Evolutionary conservation across 805 yeast genomes (phyloP), one percentile per base, ranked within the genome.

Genomic region (Saturnispora gosingensis): DNA sequence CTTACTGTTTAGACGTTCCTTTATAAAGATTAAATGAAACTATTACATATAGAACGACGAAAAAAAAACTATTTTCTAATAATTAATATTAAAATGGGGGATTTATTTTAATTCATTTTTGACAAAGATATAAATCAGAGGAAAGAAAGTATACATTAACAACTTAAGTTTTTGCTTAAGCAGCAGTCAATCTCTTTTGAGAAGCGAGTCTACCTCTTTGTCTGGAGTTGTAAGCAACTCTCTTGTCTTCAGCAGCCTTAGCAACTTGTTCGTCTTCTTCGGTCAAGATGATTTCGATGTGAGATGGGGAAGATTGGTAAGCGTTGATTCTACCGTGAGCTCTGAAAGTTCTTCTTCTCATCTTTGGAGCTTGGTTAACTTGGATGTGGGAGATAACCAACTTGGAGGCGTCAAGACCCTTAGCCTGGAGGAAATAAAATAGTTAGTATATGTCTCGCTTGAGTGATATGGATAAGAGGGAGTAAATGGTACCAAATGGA

Each of bases 291-390:
- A 93, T 81, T 83, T 93, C 99, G 74, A 93, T 91, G 87, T 93
- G 99, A 70, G 95, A 90, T 74, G 99, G 99, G 69, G 90, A 81
- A 58, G 98, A 88, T 81, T 89, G 95, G 93, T 89, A 93, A 70
- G 97, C 96, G 80, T 91, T 93, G 75, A 89, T 88, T 85, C 99
- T 93, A 87, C 99, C 99, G 85, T 91, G 98, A 70, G 99, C 99
- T 85, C 99, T 90, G 96, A 81, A 93, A 72, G 99, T 93, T 82
- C 99, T 89, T 83, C 99, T 91, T 84, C 98, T 93, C 81, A 88
- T 95, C 81, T 89, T 89, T 80, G 99, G 99, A 70, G 99, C 99
- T 76, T 89, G 96, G 95, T 93, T 93, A 72, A 91, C 99, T 83
- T 93, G 99, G 74, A 93, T 91, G 87, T 93, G 98, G 66, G 95